Base-by-base conservation (phyloP, 148 eudicot genomes). In the Polygonum aviculare region DNA sequence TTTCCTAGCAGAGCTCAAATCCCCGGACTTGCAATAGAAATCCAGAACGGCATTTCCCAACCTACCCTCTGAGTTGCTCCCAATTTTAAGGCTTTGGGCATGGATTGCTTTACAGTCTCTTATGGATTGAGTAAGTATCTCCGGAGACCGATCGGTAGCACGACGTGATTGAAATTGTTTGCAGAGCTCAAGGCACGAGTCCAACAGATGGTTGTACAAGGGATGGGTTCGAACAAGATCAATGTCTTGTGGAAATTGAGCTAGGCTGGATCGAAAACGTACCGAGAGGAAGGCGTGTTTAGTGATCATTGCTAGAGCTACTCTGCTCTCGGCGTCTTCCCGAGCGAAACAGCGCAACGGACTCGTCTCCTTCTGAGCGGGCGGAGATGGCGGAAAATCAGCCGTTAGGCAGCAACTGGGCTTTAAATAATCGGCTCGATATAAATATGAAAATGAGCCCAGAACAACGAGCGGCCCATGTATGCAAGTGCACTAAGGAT, bases 21-120 rank as follows among this genome's bases (percentile, higher is more conserved):
- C 76, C 12, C 93, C 93, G 82, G 95, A 94, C 74, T 94, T 94
- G n/a, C 90, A 89, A 72, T 94, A 92, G 78, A 90, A 91, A 86
- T 91, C 97, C 14, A 94, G 74, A 77, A 94, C 78, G 50, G 88
- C 86, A 85, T 82, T 88, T 19, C 88, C 97, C 76, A 94, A 70
- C 60, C 79, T 71, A 60, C 89, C 91, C 67, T 80, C 55, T n/a
- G 82, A 83, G 12, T 80, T 80, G 75, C 85, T 73, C 72, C 93
- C 91, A 62, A 79, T 75, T 50, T 79, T 88, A 67, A 94, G 74
- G 75, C 88, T 89, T 10, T 78, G 84, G 16, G 86, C 82, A 77
- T 94, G 97, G 57, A 91, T 77, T 7, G 77, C 14, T 76, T 73
- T 84, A 77, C 84, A 72, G 14, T 47, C 40, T 52, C 75, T 83